Evolutionary conservation across 2,329 filamentous ascomycete genomes (phyloP).

Genomic region (Boeremia exigua): DNA sequence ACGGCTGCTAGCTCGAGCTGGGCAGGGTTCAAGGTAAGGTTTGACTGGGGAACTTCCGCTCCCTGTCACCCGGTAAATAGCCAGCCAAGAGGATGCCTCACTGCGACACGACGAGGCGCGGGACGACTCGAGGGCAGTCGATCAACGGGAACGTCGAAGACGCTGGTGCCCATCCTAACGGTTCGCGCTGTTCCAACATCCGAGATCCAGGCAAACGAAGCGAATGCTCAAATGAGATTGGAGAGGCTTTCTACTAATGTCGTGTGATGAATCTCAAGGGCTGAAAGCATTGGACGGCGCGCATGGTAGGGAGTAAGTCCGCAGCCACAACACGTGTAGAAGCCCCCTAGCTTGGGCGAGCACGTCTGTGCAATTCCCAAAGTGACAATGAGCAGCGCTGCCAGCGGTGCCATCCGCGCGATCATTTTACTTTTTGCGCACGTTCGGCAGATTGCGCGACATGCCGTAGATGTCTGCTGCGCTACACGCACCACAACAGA

Average conservation of each 20-base stretch:
- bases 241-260: constrained; percentile 11
- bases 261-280: constrained; percentile 23
- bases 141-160: not conserved
- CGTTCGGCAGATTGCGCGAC: constrained; percentile 5
- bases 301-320: constrained; percentile 9
- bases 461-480: not conserved
- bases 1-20: constrained; percentile 23
- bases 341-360: constrained; percentile 16
- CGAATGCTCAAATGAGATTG: not conserved
- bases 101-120: constrained; percentile 10
- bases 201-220: not conserved
- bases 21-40: constrained; percentile 23
- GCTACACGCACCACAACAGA: not conserved
- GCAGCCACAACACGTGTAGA: constrained; percentile 30
- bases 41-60: constrained; percentile 17
- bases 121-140: constrained; percentile 11
- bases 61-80: constrained; percentile 21
- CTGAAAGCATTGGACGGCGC: constrained; percentile 1
- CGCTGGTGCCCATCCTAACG: not conserved
- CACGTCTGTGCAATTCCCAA: constrained; percentile 24
- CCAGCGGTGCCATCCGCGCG: constrained; percentile 25
- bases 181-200: constrained; percentile 4
- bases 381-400: constrained; percentile 21
- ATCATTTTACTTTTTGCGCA: constrained; percentile 13
- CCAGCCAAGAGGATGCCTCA: constrained; percentile 13